Evolutionary conservation across 306 rosid genomes (phyloP).

Genomic region (Amphicarpaea edgeworthii): DNA sequence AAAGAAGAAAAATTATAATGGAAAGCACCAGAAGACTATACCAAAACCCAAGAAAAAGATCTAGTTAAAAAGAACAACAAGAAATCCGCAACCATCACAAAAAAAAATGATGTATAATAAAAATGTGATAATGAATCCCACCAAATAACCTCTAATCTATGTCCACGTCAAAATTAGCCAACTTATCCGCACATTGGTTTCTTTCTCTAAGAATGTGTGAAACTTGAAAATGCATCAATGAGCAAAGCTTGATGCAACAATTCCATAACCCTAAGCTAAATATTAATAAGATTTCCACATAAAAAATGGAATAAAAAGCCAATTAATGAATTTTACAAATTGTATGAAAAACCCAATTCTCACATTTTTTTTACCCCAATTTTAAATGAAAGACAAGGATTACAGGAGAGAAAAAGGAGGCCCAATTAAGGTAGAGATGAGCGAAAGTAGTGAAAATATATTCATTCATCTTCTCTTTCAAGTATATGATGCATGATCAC

Average conservation of each 20-base stretch:
- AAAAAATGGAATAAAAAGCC: neutral
- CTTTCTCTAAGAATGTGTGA: too few relatives aligned
- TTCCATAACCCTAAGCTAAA: neutral
- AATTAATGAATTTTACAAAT: neutral
- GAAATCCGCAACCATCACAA: too few relatives aligned
- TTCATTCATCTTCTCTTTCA: neutral
- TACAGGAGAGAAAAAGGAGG: neutral
- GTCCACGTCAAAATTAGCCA: neutral
- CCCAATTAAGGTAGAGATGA: neutral
- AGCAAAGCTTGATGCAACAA: too few relatives aligned
- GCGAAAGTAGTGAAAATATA: neutral
- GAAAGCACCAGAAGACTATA: too few relatives aligned
- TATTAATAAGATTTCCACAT: neutral
- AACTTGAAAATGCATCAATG: too few relatives aligned
- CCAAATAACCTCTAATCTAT: too few relatives aligned
- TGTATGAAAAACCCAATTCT: neutral
- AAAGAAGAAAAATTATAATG: too few relatives aligned
- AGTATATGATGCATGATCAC: neutral
- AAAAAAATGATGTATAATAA: too few relatives aligned
- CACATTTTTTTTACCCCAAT: neutral
- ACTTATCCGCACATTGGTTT: too few relatives aligned
- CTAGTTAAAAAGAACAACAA: too few relatives aligned
- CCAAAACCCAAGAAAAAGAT: too few relatives aligned
- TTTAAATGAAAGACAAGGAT: neutral
- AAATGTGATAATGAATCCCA: too few relatives aligned